Evolutionary conservation across 495 filamentous ascomycete species (phyloP), one percentile per base, ranked within the genome.

Genomic region (Elaphomyces granulatus): DNA sequence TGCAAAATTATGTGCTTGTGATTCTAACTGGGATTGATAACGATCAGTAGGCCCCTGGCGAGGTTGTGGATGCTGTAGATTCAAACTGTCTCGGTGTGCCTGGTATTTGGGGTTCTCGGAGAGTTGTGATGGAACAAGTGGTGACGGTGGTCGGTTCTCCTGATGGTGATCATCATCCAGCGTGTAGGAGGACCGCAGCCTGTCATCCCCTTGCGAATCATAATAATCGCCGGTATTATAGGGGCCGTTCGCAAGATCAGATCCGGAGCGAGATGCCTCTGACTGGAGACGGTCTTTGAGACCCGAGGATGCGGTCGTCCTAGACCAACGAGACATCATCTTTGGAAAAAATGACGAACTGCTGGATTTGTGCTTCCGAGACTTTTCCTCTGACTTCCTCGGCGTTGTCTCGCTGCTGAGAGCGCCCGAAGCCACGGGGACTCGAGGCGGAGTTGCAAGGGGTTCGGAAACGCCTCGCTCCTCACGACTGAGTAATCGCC

Each of bases 281-380:
- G 72, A 78, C 31, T 60, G 63, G 12, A 71, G 66, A 12, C 66
- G 67, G 37, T 71, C 63, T 37, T 68, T 67, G 30, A 64, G 63
- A 14, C 50, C 50, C n/a, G 80, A 80, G 2, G 92, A 90, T 16
- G 87, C 72, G 3, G 90, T 96, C 15, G 90, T 95, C 59, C 90
- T 87, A 3, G 88, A 95, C 90, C 90, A 99, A 20, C 90, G 77
- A 9, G 92, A 96, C 43, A 94, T 83, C 59, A 87, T 93, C 23
- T 12, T 28, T 17, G 86, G 83, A 61, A 87, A 90, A 55, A 93
- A 78, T 3, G 84, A 90, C 10, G 86, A 88, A 49, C 74, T 78
- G 58, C 74, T 83, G 8, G 84, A 90, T 58, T 93, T 92, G 59
- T 93, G 86, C 63, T 94, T 95, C 49, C 80, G 78, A 42, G 74